Base-by-base conservation (phyloP, 1,139 yeast genomes). In the Yamadazyma jaroonii region DNA sequence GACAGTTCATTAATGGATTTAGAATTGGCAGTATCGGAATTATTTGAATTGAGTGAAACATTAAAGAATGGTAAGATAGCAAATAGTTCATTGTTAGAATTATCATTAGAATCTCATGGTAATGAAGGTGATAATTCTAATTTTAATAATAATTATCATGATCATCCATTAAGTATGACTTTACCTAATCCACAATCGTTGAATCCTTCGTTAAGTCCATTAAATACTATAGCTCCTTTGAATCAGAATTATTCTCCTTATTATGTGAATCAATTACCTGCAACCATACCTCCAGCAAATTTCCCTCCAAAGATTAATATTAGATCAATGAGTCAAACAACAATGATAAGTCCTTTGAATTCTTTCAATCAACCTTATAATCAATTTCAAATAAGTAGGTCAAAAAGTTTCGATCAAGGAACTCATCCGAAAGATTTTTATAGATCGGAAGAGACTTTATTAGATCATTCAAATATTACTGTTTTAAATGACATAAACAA, bases 21-120 rank as follows among this genome's bases (percentile, higher is more conserved):
- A 36, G 70, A 64, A 40, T 31, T 46, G 23, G 63, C 67, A 2
- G 46, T 59, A 27, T 49, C 54, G 29, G 62, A 61, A 39, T 48
- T 64, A 33, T 54, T 57, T 41, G 67, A 64, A 34, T 46, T 63
- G 15, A 62, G 68, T 42, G 69, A 64, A 34, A 51, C 57, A 11
- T 48, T 62, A 35, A 62, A 62, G 38, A 53, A 48, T 13, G 66
- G 67, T 9, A 58, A 58, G 39, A 45, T 53, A 6, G 53, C 55
- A 11, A 45, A 48, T 36, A 40, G 48, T 31, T 38, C 52, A 17
- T 34, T 39, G 13, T 39, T 39, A 22, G 42, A 39, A 17, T 33
- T 34, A 27, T 39, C 40, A 6, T 25, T 36, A 26, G 34, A 33
- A 7, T 9, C 22, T 11, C 23, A 21, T 33, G 17, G 26, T 27